Base-by-base conservation (phyloP, 257 asterid genomes). In the Thymus mandschuricus region DNA sequence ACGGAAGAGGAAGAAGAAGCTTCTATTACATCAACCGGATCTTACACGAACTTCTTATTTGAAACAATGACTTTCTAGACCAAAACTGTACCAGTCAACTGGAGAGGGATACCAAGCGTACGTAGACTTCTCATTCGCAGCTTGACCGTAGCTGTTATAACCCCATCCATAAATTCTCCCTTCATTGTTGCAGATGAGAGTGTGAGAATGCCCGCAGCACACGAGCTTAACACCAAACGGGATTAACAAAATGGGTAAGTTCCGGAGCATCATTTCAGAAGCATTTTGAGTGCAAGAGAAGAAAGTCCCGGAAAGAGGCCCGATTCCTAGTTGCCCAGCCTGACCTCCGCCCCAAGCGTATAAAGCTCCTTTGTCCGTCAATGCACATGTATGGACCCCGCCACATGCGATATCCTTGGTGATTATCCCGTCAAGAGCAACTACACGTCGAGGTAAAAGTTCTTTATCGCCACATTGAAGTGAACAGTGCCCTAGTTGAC, bases 141-240 rank as follows among this genome's bases (percentile, higher is more conserved):
- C 99, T 81, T 95, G 99, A 31, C 99, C 98, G 40, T 95, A 95
- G 87, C 87, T 78, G 76, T 95, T 95, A 83, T 95, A 95, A 70
- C 99, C 99, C 97, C 98, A 95, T 58, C 99, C 98, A 34, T 83
- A 88, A 62, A 95, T 92, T 80, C 98, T 85, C 72, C 98, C 99
- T 73, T 95, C 97, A 43, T 72, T 86, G 11, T 97, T 89, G 71
- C 84, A 89, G 67, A 92, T 84, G 35, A 95, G 97, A 0, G 98
- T 95, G 87, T 92, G 98, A 44, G 91, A 92, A 82, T 95, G 97
- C 28, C 97, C 99, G 74, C 99, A 95, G 38, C 93, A 80, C 60
- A 95, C 88, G 4, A 87, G 94, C 66, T 75, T 75, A 70, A 95
- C 98, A 10, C 88, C 95, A 72, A 62, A 69, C 12, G 96, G 96